These are phyloP conservation scores for Dothistroma pini DNA, from an alignment of 2,329 filamentous ascomycete genomes.

Conservation along the genomic window DNA sequence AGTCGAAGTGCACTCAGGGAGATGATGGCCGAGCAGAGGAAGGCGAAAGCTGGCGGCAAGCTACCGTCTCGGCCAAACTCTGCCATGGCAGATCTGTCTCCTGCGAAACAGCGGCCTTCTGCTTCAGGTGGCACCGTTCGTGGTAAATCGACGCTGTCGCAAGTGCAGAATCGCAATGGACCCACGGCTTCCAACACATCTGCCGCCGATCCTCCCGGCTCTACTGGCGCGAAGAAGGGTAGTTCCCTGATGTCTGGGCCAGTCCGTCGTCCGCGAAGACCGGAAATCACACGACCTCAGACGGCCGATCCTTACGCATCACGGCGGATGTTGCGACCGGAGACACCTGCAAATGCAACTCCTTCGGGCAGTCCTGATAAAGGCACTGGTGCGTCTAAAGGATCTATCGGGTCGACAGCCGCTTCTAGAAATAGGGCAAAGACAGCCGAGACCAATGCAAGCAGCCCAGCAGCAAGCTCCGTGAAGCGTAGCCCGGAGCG, in stretches of 20 bases:
- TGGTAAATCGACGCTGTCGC: constrained; percentile 30
- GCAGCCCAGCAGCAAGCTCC: constrained; percentile 34
- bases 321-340: constrained; percentile 37
- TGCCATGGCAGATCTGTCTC: constrained; percentile 52
- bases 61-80: constrained; percentile 55
- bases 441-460: constrained; percentile 10
- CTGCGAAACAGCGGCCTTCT: constrained; percentile 40
- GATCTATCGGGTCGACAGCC: constrained; percentile 27
- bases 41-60: constrained; percentile 53
- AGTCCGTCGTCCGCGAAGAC: constrained; percentile 50
- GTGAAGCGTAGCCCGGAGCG: constrained; percentile 29
- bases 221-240: constrained; percentile 36
- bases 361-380: constrained; percentile 45
- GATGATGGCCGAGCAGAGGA: constrained; percentile 69
- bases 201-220: constrained; percentile 20
- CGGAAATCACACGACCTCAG: constrained; percentile 48
- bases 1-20: constrained; percentile 65
- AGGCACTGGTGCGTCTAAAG: constrained; percentile 30
- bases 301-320: constrained; percentile 54
- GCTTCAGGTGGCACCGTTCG: constrained; percentile 22
- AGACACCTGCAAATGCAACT: constrained; percentile 45
- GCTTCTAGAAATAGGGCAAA: constrained; percentile 29
- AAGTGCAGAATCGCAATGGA: constrained; percentile 28
- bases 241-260: constrained; percentile 56
- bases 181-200: constrained; percentile 30